Evolutionary conservation across 2,329 filamentous ascomycete species (phyloP).

Genomic region (Botrytis aclada): DNA sequence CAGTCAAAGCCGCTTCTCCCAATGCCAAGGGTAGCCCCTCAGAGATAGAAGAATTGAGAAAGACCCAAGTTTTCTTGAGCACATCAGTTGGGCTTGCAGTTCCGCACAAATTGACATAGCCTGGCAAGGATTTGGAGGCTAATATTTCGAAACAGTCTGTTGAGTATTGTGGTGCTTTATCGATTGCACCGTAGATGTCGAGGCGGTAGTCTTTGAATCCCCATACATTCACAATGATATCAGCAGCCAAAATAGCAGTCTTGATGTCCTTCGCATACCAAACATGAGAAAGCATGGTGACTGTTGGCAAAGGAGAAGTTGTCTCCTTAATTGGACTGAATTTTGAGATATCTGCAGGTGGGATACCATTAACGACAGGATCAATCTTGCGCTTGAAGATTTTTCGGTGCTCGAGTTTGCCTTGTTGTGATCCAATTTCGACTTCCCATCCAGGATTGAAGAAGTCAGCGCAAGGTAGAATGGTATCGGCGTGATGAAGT

Average conservation of each 20-base stretch:
- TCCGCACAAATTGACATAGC: slow-evolving; percentile 39
- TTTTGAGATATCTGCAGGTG: slow-evolving; percentile 50
- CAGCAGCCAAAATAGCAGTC: slow-evolving; percentile 59
- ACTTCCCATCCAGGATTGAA: slow-evolving; percentile 64
- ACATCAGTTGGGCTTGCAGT: slow-evolving; percentile 44
- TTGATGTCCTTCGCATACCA: slow-evolving; percentile 59
- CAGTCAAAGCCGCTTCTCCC: slow-evolving; percentile 55
- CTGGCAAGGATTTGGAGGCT: slow-evolving; percentile 34
- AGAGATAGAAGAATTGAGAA: slow-evolving; percentile 55
- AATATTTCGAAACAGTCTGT: slow-evolving; percentile 51
- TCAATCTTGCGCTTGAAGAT: slow-evolving; percentile 59
- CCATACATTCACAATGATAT: slow-evolving; percentile 64
- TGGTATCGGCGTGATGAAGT: slow-evolving; percentile 55
- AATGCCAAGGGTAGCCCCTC: slow-evolving; percentile 55
- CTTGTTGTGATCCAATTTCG: slow-evolving; percentile 58
- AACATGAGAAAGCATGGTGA: slow-evolving; percentile 63
- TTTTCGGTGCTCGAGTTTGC: slow-evolving; percentile 54
- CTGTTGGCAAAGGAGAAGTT: slow-evolving; percentile 56
- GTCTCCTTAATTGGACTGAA: slow-evolving; percentile 59
- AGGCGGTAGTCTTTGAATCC: slow-evolving; percentile 63
- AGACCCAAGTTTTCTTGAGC: slow-evolving; percentile 46
- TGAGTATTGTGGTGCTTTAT: slow-evolving; percentile 59
- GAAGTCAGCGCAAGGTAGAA: slow-evolving; percentile 56
- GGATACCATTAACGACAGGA: slow-evolving; percentile 62
- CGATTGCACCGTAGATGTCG: slow-evolving; percentile 61